Conservation (phyloP, 2,329 filamentous ascomycete species). For the Talaromyces islandicus region DNA sequence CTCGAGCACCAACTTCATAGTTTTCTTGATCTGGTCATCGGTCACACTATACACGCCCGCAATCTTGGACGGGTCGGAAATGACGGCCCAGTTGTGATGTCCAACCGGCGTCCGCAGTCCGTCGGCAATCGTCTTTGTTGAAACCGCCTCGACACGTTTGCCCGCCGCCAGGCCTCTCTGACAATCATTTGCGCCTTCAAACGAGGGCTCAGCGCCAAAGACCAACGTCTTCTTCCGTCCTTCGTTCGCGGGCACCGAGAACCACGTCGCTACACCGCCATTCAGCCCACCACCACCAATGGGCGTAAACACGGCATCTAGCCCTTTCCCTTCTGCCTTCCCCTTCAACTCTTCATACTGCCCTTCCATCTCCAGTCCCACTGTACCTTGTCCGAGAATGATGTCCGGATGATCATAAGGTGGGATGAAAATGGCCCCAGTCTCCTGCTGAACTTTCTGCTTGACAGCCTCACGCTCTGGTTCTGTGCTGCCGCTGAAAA, state of each 20-base stretch:
- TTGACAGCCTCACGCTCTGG: constrained; percentile 76
- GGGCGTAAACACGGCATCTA: constrained; percentile 73
- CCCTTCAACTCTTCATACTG: constrained; percentile 55
- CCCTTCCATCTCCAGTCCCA: constrained; percentile 72
- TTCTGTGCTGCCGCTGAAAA: constrained; percentile 76
- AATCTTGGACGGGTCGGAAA: constrained; percentile 67
- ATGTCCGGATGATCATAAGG: constrained; percentile 92
- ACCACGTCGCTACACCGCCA: constrained; percentile 70
- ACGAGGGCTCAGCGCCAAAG: constrained; percentile 80
- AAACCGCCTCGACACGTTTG: constrained; percentile 60
- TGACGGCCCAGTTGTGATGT: constrained; percentile 66
- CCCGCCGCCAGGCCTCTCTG: constrained; percentile 63
- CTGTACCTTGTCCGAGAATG: constrained; percentile 87
- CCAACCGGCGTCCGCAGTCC: constrained; percentile 82
- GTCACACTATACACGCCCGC: constrained; percentile 65
- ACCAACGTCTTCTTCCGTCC: constrained; percentile 60
- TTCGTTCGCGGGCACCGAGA: constrained; percentile 39
- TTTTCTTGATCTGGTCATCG: constrained; percentile 73
- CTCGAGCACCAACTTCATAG: constrained; percentile 75
- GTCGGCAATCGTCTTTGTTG: constrained; percentile 78
- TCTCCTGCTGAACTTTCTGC: constrained; percentile 60
- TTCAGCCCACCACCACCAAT: constrained; percentile 87
- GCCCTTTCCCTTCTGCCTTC: constrained; percentile 12
- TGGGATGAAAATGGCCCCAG: constrained; percentile 73
- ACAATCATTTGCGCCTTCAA: constrained; percentile 78